phyloP scores from a whole-genome alignment of 345 rosid species.

The Eucalyptus viminalis region DNA sequence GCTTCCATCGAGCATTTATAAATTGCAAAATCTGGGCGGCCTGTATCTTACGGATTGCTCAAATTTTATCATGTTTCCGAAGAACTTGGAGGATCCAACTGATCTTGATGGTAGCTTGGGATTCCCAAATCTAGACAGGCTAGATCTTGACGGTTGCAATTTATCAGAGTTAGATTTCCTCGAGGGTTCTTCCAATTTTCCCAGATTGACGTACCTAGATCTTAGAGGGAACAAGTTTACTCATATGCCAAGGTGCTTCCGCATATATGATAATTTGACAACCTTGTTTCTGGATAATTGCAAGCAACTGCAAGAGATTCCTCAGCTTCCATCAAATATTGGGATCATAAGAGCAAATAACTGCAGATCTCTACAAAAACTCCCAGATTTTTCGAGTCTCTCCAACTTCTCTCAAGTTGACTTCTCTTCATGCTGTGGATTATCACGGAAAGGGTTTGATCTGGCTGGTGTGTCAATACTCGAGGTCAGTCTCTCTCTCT shows the following conservation, averaged over 20 bases:
- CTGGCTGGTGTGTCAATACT: neutral
- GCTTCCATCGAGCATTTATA: neutral
- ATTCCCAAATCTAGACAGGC: neutral
- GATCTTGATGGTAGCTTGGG: neutral
- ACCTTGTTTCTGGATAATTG: accelerated
- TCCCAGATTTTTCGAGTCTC: neutral
- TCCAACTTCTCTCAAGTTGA: accelerated
- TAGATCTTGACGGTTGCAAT: accelerated
- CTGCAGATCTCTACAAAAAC: neutral
- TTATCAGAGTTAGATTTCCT: neutral
- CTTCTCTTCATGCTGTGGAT: neutral
- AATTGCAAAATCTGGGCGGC: accelerated
- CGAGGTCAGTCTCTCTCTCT: no score
- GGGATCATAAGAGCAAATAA: accelerated
- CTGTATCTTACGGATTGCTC: accelerated
- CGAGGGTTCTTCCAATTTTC: neutral
- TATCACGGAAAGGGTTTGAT: no score
- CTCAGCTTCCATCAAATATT: neutral
- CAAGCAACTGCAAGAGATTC: neutral
- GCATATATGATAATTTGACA: accelerated
- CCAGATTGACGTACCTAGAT: accelerated
- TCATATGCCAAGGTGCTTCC: accelerated
- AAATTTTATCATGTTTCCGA: neutral
- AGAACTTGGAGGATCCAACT: neutral
- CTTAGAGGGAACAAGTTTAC: accelerated